Percentiles rank a stretch among this genome's conserved stretches.
phyloP scores from a whole-genome alignment of 345 rosid genomes.

The Camelina sativa region DNA sequence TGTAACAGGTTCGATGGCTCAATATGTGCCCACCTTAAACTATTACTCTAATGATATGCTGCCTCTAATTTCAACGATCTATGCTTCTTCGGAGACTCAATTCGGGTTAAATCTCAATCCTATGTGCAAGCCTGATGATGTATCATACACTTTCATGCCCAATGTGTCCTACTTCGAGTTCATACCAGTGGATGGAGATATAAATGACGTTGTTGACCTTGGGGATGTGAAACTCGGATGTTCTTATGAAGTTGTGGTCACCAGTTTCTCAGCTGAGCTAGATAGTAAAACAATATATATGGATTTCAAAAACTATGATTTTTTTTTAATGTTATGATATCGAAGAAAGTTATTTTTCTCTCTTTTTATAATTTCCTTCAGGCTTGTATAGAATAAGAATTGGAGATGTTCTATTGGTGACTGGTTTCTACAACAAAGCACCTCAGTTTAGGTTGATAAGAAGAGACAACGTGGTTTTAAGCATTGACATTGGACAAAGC shows the following conservation, averaged over 20 bases:
- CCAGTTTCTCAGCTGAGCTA: constrained; percentile 67
- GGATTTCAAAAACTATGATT: background rate
- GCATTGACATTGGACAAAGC: constrained; percentile 80
- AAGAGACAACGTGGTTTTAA: constrained; percentile 65
- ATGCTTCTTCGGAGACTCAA: constrained; percentile 77
- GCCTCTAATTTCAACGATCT: constrained; percentile 77
- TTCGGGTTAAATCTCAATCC: constrained; percentile 75
- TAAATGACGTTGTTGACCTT: constrained; percentile 55
- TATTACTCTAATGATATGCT: constrained; percentile 62
- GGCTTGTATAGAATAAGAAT: constrained; percentile 74
- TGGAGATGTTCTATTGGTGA: constrained; percentile 73
- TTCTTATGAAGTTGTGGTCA: constrained; percentile 70
- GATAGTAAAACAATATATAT: background rate
- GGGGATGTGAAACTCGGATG: constrained; percentile 66
- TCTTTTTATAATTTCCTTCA: constrained; percentile 21
- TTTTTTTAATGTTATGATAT: background rate
- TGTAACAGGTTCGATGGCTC: constrained; percentile 87
- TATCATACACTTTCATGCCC: constrained; percentile 76
- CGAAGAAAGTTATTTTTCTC: background rate
- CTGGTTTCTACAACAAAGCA: constrained; percentile 69
- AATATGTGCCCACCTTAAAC: constrained; percentile 70
- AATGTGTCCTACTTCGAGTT: constrained; percentile 85
- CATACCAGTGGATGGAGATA: constrained; percentile 55
- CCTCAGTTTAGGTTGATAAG: constrained; percentile 74
- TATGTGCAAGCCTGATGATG: constrained; percentile 64